These are phyloP conservation scores for Rossbeevera mucosa DNA, from an alignment of 768 basidiomycete genomes.

Conservation along the genomic window DNA sequence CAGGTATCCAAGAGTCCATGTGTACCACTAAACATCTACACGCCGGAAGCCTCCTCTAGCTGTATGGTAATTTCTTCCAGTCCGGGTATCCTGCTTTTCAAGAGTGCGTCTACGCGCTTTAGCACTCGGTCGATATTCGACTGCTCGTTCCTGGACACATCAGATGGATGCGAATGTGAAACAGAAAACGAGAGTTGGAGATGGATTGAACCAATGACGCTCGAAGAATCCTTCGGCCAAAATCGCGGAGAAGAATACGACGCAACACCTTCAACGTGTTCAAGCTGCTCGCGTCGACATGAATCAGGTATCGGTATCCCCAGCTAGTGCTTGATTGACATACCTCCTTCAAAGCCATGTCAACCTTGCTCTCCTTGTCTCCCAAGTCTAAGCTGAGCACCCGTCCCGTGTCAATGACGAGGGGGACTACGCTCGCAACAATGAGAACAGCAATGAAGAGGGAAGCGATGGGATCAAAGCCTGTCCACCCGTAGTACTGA, in stretches of 20 bases:
- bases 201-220: slow-evolving; percentile 86
- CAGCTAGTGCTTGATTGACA: slow-evolving; percentile 15
- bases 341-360: slow-evolving; percentile 62
- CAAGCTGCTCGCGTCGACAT: slow-evolving; percentile 43
- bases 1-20: slow-evolving; percentile 9
- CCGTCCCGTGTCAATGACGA: slow-evolving; percentile 89
- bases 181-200: slow-evolving; percentile 73
- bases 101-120: slow-evolving; percentile 65
- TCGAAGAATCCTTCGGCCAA: slow-evolving; percentile 91
- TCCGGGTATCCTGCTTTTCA: slow-evolving; percentile 72
- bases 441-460: slow-evolving; percentile 95
- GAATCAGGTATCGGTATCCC: neutral
- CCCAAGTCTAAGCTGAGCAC: slow-evolving; percentile 84
- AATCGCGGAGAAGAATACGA: slow-evolving; percentile 82
- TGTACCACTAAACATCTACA: slow-evolving; percentile 1
- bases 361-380: slow-evolving; percentile 50
- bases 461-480: slow-evolving; percentile 97
- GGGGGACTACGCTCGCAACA: slow-evolving; percentile 90
- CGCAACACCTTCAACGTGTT: slow-evolving; percentile 70
- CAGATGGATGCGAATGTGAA: slow-evolving; percentile 49
- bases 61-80: slow-evolving; percentile 90
- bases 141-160: slow-evolving; percentile 30
- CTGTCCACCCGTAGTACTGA: slow-evolving; percentile 96
- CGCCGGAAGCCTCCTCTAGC: slow-evolving; percentile 44
- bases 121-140: slow-evolving; percentile 56